phyloP scores from a whole-genome alignment of 306 rosid species.

The Herpetospermum pedunculosum region DNA sequence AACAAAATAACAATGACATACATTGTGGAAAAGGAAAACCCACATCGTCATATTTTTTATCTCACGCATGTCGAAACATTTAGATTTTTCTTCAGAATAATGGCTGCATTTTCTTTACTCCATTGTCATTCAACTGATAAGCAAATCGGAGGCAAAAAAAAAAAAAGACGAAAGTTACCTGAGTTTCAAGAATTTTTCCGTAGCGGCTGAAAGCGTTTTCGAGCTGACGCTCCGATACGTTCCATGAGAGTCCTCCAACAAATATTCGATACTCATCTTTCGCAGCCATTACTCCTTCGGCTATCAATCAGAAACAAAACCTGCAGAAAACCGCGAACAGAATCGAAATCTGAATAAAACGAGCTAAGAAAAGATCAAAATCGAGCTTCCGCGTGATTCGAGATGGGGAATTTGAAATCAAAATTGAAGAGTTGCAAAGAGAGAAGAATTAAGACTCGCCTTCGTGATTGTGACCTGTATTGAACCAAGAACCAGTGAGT shows the following conservation, averaged over 20 bases:
- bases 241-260: slow-evolving; percentile 87
- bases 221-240: slow-evolving; percentile 83
- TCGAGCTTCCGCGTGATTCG: background rate
- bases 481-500: background rate
- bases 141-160: slow-evolving; percentile 4
- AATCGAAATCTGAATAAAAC: background rate
- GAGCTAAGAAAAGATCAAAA: background rate
- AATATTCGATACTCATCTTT: slow-evolving; percentile 81
- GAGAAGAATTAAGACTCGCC: background rate
- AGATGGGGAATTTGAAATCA: background rate
- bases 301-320: background rate
- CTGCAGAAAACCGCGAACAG: background rate
- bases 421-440: background rate
- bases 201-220: slow-evolving; percentile 67
- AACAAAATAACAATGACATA: background rate
- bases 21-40: background rate
- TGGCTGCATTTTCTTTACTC: background rate
- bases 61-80: background rate
- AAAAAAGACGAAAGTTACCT: slow-evolving; percentile 33
- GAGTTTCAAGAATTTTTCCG: slow-evolving; percentile 71
- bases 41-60: background rate
- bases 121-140: background rate
- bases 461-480: background rate
- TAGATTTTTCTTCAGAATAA: background rate
- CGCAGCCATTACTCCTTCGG: slow-evolving; percentile 44